These are phyloP conservation scores for Chalciporus chontae DNA, from an alignment of 768 basidiomycete species.

Conservation along the genomic window DNA sequence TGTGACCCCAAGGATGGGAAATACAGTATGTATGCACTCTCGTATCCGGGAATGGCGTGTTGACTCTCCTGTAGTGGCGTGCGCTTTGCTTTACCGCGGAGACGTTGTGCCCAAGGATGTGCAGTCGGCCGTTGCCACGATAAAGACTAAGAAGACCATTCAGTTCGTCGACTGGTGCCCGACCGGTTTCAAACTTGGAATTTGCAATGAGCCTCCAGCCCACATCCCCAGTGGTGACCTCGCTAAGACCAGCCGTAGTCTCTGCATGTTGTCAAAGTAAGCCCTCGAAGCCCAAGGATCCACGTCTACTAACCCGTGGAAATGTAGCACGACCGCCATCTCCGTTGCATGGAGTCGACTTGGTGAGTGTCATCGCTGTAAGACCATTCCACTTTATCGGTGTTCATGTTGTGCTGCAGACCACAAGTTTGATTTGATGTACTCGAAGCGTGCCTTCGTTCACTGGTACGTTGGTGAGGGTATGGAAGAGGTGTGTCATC, in stretches of 20 bases:
- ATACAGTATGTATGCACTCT: conserved; percentile 69
- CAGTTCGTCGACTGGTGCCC: conserved; percentile 99
- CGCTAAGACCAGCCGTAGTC: conserved; percentile 87
- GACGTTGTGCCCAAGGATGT: conserved; percentile 97
- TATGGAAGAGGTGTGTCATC: conserved; percentile 80
- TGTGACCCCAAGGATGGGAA: conserved; percentile 98
- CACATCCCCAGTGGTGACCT: conserved; percentile 92
- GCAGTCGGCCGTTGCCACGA: conserved; percentile 85
- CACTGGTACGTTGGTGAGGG: conserved; percentile 98
- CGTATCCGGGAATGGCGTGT: background rate
- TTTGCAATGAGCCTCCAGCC: conserved; percentile 95
- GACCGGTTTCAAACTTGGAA: conserved; percentile 97
- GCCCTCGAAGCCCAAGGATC: conserved; percentile 15
- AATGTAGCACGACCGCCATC: conserved; percentile 79
- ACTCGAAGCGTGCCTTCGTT: conserved; percentile 91
- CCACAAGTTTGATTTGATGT: conserved; percentile 98
- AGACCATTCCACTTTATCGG: background rate
- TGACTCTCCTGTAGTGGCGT: conserved; percentile 62
- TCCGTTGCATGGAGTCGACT: conserved; percentile 92
- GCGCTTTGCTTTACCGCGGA: conserved; percentile 88
- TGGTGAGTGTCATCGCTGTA: conserved; percentile 36
- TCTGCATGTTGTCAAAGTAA: conserved; percentile 95
- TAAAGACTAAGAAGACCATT: conserved; percentile 98
- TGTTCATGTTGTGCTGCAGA: conserved; percentile 41
- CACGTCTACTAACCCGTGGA: conserved; percentile 2